phyloP scores from a whole-genome alignment of 225 moss, liverwort and hornwort species.

The Lunularia cruciata region DNA sequence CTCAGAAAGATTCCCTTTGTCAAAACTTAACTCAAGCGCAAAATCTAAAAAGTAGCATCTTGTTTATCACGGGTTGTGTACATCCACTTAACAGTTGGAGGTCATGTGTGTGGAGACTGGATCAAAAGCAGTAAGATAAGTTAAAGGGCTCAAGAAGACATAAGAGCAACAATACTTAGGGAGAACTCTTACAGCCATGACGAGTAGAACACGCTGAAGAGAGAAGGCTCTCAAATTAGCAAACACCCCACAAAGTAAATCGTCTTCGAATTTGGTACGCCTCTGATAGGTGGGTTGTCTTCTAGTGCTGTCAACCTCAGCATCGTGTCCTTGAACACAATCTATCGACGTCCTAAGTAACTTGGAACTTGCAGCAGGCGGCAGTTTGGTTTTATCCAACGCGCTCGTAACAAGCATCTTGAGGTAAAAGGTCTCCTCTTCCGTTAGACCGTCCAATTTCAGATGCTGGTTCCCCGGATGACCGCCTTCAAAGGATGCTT shows the following conservation, averaged over 20 bases:
- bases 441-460: slow-evolving; percentile 33
- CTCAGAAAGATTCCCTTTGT: too few relatives aligned
- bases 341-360: background rate
- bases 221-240: slow-evolving; percentile 26
- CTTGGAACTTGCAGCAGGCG: slow-evolving; percentile 1
- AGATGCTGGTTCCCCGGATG: background rate
- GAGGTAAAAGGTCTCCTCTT: slow-evolving; percentile 19
- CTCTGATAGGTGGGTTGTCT: background rate
- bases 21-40: too few relatives aligned
- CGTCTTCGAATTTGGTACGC: slow-evolving; percentile 1
- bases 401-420: slow-evolving; percentile 25
- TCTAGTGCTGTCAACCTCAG: background rate
- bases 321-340: background rate
- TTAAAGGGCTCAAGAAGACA: too few relatives aligned
- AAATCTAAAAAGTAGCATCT: too few relatives aligned
- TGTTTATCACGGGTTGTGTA: too few relatives aligned
- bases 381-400: background rate
- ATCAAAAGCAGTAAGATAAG: too few relatives aligned
- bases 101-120: too few relatives aligned
- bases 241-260: slow-evolving; percentile 25
- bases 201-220: slow-evolving; percentile 38
- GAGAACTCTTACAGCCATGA: slow-evolving; percentile 41
- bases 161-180: too few relatives aligned
- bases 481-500: background rate
- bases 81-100: too few relatives aligned